phyloP scores from a whole-genome alignment of 208 protist genomes.

The Trypanosoma platydactyli region DNA sequence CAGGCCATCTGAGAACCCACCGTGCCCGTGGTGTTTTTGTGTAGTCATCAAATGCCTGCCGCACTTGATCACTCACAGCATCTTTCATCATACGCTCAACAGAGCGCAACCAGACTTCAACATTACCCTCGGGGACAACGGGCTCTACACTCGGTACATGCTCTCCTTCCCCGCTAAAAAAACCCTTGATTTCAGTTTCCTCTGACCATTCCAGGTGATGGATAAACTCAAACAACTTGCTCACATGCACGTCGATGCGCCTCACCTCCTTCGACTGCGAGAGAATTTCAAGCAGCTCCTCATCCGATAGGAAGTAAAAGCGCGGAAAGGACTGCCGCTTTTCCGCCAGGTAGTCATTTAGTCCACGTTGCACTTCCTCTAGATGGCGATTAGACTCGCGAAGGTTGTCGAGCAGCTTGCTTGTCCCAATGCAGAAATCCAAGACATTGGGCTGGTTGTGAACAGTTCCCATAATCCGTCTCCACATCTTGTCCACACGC shows the following conservation, averaged over 20 bases:
- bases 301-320: conserved; percentile 94
- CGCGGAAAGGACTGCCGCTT: conserved; percentile 94
- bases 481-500: conserved; percentile 96
- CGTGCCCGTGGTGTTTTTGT: conserved; percentile 55
- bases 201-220: conserved; percentile 77
- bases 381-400: conserved; percentile 93
- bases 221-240: conserved; percentile 97
- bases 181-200: conserved; percentile 83
- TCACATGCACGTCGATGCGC: conserved; percentile 94
- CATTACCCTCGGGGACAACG: conserved; percentile 92
- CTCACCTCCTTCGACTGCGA: conserved; percentile 95
- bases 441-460: conserved; percentile 90
- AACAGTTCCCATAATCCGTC: conserved; percentile 88
- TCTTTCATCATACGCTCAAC: conserved; percentile 95
- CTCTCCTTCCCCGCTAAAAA: conserved; percentile 94
- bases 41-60: conserved; percentile 66
- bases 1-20: conserved; percentile 93
- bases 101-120: conserved; percentile 96
- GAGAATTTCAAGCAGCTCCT: conserved; percentile 95
- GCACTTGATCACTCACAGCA: conserved; percentile 80
- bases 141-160: conserved; percentile 79
- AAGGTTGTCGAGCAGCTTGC: conserved; percentile 94
- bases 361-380: conserved; percentile 95
- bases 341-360: conserved; percentile 97
- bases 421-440: conserved; percentile 92